Evolutionary conservation across 441 rosid genomes (phyloP).

Genomic region (Biscutella auriculata): DNA sequence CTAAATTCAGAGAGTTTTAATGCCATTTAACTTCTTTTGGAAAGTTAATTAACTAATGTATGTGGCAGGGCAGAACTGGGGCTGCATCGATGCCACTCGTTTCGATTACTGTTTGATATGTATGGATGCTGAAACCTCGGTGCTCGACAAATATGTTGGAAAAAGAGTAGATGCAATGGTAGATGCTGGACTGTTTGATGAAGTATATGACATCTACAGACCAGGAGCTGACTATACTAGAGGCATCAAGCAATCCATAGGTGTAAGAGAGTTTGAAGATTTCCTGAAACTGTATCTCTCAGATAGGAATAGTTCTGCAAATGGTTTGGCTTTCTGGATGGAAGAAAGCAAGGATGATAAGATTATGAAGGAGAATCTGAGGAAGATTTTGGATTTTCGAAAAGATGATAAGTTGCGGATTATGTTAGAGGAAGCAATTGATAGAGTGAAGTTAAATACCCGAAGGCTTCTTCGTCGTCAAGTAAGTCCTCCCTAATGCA

Average conservation of each 20-base stretch:
- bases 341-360: constrained; percentile 24
- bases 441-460: constrained; percentile 59
- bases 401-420: constrained; percentile 28
- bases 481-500: constrained; percentile 32
- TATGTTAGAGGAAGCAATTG: constrained; percentile 55
- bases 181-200: constrained; percentile 59
- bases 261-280: constrained; percentile 67
- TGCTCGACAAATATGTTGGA: constrained; percentile 61
- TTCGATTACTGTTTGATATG: constrained; percentile 67
- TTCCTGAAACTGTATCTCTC: constrained; percentile 35
- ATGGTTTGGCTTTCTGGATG: no score
- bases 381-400: constrained; percentile 29
- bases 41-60: constrained; percentile 19
- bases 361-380: constrained; percentile 30
- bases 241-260: constrained; percentile 80
- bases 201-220: constrained; percentile 61
- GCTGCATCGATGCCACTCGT: constrained; percentile 43
- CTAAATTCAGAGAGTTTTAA: background rate
- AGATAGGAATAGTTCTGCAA: no score
- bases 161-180: constrained; percentile 80
- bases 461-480: constrained; percentile 79
- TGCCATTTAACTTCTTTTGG: background rate
- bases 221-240: constrained; percentile 56
- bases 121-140: constrained; percentile 47
- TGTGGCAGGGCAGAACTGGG: constrained; percentile 97